phyloP scores from a whole-genome alignment of 75 land plant genomes.

The Sequoia sempervirens region DNA sequence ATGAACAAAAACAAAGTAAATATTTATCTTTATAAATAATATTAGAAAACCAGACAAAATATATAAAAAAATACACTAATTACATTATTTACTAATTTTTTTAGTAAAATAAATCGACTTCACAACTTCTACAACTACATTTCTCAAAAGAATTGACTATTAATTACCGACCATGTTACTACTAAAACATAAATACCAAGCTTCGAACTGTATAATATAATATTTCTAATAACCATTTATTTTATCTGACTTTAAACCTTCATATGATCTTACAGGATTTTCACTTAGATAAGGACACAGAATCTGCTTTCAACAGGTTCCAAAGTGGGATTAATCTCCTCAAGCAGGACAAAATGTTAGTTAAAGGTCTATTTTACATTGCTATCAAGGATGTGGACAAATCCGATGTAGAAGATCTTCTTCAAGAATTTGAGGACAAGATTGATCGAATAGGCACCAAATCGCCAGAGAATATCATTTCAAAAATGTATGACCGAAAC shows the following conservation, averaged over 20 bases:
- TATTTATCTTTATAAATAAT: too few species aligned
- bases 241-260: neutral
- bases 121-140: too few species aligned
- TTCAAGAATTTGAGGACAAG: conserved; percentile 22
- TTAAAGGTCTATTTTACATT: conserved; percentile 33
- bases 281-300: conserved; percentile 35
- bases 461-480: conserved; percentile 24
- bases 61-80: too few species aligned
- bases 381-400: conserved; percentile 33
- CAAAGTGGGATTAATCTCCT: conserved; percentile 29
- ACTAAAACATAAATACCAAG: too few species aligned
- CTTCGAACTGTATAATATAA: too few species aligned
- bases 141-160: too few species aligned
- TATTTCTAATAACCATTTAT: too few species aligned
- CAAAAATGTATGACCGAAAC: conserved; percentile 31
- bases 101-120: too few species aligned
- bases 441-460: conserved; percentile 22
- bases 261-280: conserved; percentile 17
- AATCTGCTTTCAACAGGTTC: conserved; percentile 27
- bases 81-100: too few species aligned
- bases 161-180: too few species aligned
- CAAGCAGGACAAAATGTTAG: conserved; percentile 32
- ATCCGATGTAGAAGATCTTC: conserved; percentile 37
- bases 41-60: too few species aligned
- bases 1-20: too few species aligned